A percentile compares a stretch with the other conserved stretches of the same genome.
Evolutionary conservation across 208 protist species (phyloP).

Genomic region (Trichomonas tenax): DNA sequence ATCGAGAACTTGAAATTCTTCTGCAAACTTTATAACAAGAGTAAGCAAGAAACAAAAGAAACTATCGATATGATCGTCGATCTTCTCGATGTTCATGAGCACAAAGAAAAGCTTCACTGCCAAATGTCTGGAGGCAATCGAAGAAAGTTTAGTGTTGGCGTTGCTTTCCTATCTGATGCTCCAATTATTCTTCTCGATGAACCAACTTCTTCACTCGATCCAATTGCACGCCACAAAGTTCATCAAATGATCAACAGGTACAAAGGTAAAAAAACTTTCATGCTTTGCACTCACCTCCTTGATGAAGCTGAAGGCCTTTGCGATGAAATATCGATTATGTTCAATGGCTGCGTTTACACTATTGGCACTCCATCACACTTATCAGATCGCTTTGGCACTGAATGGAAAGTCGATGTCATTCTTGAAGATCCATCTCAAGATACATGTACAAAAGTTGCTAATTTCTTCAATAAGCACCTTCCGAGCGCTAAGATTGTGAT

Average conservation of each 20-base stretch:
- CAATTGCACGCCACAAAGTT: not conserved
- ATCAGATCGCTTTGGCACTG: not conserved
- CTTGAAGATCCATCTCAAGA: not conserved
- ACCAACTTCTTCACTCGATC: not conserved
- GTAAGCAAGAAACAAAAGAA: not conserved
- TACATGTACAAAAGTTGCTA: not conserved
- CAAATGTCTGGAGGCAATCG: not conserved
- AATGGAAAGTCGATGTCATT: conserved; percentile 8
- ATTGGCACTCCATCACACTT: not conserved
- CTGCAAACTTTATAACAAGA: not conserved
- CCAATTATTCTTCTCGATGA: conserved; percentile 15
- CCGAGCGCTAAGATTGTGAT: not conserved
- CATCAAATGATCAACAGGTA: not conserved
- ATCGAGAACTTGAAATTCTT: not conserved
- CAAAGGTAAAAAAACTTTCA: not conserved
- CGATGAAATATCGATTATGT: not conserved
- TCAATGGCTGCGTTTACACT: not conserved
- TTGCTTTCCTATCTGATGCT: not conserved
- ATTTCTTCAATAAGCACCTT: too few relatives aligned
- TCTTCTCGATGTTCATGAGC: not conserved
- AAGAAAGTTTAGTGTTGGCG: not conserved
- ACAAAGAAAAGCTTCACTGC: not conserved
- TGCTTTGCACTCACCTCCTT: not conserved
- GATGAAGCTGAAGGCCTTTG: not conserved
- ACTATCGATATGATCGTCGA: not conserved